A percentile compares a stretch with the other conserved stretches of the same genome.
Conservation (phyloP, 2,329 filamentous ascomycete species). For the Fusarium piperis region DNA sequence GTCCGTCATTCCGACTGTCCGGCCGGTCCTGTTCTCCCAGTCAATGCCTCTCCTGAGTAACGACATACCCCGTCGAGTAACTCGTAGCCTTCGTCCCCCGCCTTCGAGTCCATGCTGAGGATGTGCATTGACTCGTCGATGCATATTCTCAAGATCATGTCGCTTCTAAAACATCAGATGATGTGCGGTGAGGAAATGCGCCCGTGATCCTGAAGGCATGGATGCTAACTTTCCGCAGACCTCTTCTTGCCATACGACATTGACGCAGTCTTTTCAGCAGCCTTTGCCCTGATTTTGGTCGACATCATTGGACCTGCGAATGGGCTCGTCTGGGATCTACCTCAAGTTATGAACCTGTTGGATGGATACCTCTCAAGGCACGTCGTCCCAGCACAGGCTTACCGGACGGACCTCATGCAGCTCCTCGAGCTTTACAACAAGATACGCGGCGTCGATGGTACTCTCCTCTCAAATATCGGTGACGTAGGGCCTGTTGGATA, state of each 20-base stretch:
- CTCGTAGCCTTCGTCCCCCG: slow-evolving; percentile 9
- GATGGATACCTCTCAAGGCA: slow-evolving; percentile 29
- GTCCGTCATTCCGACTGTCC: slow-evolving; percentile 33
- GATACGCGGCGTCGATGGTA: neutral
- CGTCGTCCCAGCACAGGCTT: slow-evolving; percentile 31
- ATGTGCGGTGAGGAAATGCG: slow-evolving; percentile 22
- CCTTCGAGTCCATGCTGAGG: slow-evolving; percentile 33
- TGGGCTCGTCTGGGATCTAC: slow-evolving; percentile 31
- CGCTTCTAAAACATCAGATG: slow-evolving; percentile 27
- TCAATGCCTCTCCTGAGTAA: slow-evolving; percentile 20
- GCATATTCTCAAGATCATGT: slow-evolving; percentile 31
- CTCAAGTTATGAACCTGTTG: slow-evolving; percentile 29
- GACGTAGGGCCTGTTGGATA: neutral
- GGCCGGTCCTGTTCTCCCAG: slow-evolving; percentile 33
- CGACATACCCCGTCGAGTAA: neutral
- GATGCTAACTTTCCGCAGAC: slow-evolving; percentile 6
- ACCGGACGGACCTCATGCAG: slow-evolving; percentile 25
- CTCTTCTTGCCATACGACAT: slow-evolving; percentile 35
- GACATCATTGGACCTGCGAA: slow-evolving; percentile 33
- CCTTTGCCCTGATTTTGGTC: slow-evolving; percentile 29
- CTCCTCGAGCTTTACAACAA: slow-evolving; percentile 28
- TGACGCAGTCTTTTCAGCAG: slow-evolving; percentile 30
- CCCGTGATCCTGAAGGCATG: no score
- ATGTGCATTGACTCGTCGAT: slow-evolving; percentile 34
- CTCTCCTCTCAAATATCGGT: no score